Evolutionary conservation across 169 alveolate genomes (phyloP).

Genomic region (Amoebophrya sp.): DNA sequence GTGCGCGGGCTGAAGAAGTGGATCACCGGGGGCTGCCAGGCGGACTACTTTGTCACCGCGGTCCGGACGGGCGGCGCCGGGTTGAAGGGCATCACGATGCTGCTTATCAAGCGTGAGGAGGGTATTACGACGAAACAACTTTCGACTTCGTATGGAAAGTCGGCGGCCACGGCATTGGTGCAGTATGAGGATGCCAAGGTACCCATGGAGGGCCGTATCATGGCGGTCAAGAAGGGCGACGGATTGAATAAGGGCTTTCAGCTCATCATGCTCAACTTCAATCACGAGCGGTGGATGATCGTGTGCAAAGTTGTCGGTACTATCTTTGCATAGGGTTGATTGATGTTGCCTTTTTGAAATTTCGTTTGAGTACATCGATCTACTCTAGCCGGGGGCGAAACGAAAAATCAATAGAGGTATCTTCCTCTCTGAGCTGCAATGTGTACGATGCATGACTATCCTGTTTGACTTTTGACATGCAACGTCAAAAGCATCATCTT

Average conservation of each 20-base stretch:
- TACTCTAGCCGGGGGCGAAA: too few relatives aligned
- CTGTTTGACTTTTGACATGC: too few relatives aligned
- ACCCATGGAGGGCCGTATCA: conserved; percentile 34
- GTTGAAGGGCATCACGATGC: neutral
- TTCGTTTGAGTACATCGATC: too few relatives aligned
- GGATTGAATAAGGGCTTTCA: conserved; percentile 38
- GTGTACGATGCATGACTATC: too few relatives aligned
- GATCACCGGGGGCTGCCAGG: conserved; percentile 49
- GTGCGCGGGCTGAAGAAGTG: conserved; percentile 51
- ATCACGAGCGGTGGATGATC: conserved; percentile 47
- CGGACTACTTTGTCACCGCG: conserved; percentile 49
- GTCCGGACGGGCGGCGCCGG: conserved; percentile 51
- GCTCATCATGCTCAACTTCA: conserved; percentile 43
- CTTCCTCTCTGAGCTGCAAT: too few relatives aligned
- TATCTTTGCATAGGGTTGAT: too few relatives aligned
- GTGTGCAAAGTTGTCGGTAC: neutral
- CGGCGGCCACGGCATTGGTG: conserved; percentile 39
- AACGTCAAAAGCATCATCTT: too few relatives aligned
- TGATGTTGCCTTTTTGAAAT: too few relatives aligned
- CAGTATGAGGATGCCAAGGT: conserved; percentile 37
- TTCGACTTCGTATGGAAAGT: neutral
- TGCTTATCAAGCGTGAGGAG: neutral
- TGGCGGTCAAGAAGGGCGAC: conserved; percentile 27
- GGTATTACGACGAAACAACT: conserved; percentile 30
- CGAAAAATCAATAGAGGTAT: too few relatives aligned